phyloP scores from a whole-genome alignment of 352 stramenopile genomes.

The Pythium plurisporium region DNA sequence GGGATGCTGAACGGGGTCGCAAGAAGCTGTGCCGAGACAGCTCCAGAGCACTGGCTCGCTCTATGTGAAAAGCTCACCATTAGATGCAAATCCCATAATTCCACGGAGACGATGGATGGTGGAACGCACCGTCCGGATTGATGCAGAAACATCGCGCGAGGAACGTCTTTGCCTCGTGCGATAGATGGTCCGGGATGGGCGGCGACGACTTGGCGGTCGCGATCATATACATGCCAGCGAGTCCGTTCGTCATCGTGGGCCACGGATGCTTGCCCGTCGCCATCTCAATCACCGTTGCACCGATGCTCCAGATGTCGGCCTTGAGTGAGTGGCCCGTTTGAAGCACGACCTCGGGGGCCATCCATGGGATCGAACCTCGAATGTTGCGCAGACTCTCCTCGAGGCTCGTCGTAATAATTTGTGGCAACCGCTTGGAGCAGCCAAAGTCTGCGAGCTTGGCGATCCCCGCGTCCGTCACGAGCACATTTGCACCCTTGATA shows the following conservation, averaged over 20 bases:
- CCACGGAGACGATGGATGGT: no score
- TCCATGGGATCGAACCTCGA: slow-evolving; percentile 81
- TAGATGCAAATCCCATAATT: not conserved
- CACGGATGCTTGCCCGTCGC: slow-evolving; percentile 70
- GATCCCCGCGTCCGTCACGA: slow-evolving; percentile 84
- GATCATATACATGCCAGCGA: slow-evolving; percentile 64
- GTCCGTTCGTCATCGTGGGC: slow-evolving; percentile 49
- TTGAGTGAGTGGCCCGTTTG: slow-evolving; percentile 74
- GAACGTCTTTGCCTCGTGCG: slow-evolving; percentile 47
- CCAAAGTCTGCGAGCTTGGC: slow-evolving; percentile 90
- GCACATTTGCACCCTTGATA: slow-evolving; percentile 91
- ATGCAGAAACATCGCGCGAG: slow-evolving; percentile 67
- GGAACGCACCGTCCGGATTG: slow-evolving; percentile 51
- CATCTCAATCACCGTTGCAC: slow-evolving; percentile 78
- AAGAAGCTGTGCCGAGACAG: slow-evolving; percentile 59
- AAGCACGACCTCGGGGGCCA: slow-evolving; percentile 76
- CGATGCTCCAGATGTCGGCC: slow-evolving; percentile 80
- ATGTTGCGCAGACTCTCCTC: slow-evolving; percentile 81
- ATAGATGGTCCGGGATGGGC: slow-evolving; percentile 51
- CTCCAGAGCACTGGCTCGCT: slow-evolving; percentile 60
- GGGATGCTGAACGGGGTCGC: slow-evolving; percentile 10
- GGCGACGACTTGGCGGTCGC: slow-evolving; percentile 46
- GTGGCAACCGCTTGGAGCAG: slow-evolving; percentile 83
- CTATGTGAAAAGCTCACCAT: slow-evolving; percentile 19
- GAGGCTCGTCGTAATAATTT: slow-evolving; percentile 75